phyloP scores from a whole-genome alignment of 257 asterid species.

The Lycium barbarum region DNA sequence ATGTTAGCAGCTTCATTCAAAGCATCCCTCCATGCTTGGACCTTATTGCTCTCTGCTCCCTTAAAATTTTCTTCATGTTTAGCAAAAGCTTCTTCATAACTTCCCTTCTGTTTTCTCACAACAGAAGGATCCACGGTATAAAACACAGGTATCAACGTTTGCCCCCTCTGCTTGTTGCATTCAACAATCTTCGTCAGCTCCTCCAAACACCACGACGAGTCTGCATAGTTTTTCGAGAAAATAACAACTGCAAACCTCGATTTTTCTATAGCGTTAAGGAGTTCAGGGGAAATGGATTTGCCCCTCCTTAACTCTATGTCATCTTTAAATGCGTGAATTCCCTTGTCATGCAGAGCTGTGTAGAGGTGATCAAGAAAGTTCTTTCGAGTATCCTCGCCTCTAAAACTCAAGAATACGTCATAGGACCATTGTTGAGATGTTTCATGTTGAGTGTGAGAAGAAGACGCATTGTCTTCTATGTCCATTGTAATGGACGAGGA shows the following conservation, averaged over 20 bases:
- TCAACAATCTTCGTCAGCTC: conserved; percentile 27
- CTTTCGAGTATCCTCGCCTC: conserved; percentile 35
- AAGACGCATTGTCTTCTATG: neutral
- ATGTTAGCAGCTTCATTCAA: conserved; percentile 10
- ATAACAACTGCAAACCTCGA: conserved; percentile 29
- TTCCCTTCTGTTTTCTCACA: conserved; percentile 22
- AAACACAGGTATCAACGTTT: conserved; percentile 23
- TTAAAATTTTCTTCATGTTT: neutral
- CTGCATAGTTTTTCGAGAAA: conserved; percentile 30
- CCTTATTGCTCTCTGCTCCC: neutral
- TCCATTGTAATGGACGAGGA: neutral
- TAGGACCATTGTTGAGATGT: neutral
- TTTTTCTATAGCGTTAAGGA: neutral
- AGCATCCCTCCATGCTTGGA: conserved; percentile 29
- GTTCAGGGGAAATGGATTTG: conserved; percentile 24
- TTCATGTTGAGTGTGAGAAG: neutral
- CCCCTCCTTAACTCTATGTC: conserved; percentile 34
- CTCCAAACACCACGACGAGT: conserved; percentile 31
- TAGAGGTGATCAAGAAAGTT: conserved; percentile 27
- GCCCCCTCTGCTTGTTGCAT: neutral
- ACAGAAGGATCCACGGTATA: conserved; percentile 24
- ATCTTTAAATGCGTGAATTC: conserved; percentile 10
- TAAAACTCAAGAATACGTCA: conserved; percentile 35
- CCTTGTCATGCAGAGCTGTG: neutral
- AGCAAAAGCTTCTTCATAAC: neutral